Percentiles rank a stretch among this genome's conserved stretches.
phyloP scores from a whole-genome alignment of 2,329 filamentous ascomycete genomes.

The Epichloe sp. region DNA sequence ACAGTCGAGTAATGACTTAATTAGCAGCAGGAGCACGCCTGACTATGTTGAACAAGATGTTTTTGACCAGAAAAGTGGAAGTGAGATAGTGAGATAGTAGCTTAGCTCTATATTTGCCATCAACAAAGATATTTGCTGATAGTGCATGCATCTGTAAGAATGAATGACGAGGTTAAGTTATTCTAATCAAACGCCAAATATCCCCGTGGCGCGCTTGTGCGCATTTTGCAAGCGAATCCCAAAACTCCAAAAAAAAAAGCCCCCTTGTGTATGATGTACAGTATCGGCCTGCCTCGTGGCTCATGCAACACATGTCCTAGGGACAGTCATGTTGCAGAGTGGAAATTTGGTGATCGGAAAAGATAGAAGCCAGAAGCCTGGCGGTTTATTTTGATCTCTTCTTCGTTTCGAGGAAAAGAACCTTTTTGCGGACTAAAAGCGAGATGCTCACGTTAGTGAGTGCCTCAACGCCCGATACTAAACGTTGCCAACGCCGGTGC shows the following conservation, averaged over 20 bases:
- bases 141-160: background rate
- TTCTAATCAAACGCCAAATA: background rate
- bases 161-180: background rate
- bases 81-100: background rate
- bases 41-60: background rate
- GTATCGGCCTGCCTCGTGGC: background rate
- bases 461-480: background rate
- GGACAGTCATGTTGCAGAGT: background rate
- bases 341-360: background rate
- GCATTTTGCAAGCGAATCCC: constrained; percentile 6
- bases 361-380: background rate
- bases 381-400: constrained; percentile 48
- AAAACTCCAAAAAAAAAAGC: constrained; percentile 18
- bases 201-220: background rate
- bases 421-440: constrained; percentile 78
- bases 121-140: background rate
- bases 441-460: background rate
- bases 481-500: background rate
- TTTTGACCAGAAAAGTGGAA: background rate
- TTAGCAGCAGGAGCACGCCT: background rate
- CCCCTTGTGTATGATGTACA: constrained; percentile 17
- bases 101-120: constrained; percentile 1
- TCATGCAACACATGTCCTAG: background rate
- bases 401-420: constrained; percentile 90
- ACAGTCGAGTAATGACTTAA: background rate